Evolutionary conservation across 768 basidiomycete species (phyloP).

Genomic region (Tephrocybe sp.): DNA sequence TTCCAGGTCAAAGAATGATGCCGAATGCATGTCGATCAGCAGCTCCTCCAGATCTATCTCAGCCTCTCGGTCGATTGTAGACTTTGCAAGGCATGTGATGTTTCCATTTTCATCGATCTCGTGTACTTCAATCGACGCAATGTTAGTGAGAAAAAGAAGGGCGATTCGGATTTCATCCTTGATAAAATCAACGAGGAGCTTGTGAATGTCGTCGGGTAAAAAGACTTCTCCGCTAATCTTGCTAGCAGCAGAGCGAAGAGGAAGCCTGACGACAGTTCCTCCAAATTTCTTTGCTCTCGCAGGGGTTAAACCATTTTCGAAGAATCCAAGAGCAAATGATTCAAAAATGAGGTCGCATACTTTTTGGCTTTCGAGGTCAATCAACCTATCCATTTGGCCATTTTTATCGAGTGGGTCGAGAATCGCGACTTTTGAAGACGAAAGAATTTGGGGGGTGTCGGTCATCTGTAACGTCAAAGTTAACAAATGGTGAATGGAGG

Average conservation of each 20-base stretch:
- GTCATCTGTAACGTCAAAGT: constrained; percentile 37
- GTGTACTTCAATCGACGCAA: constrained; percentile 37
- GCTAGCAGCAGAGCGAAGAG: constrained; percentile 33
- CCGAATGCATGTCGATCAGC: constrained; percentile 3
- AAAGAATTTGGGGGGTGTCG: constrained; percentile 48
- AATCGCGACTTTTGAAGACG: constrained; percentile 33
- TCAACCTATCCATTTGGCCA: constrained; percentile 26
- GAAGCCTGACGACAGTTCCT: constrained; percentile 46
- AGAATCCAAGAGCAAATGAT: constrained; percentile 20
- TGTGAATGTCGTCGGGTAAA: constrained; percentile 26
- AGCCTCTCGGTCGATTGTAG: constrained; percentile 13
- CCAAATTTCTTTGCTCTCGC: constrained; percentile 15
- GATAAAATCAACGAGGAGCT: constrained; percentile 40
- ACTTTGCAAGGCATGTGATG: constrained; percentile 12
- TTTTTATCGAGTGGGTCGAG: constrained; percentile 38
- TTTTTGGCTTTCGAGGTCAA: constrained; percentile 23
- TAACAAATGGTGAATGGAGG: not conserved
- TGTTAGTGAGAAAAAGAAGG: constrained; percentile 39
- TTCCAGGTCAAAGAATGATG: constrained; percentile 16
- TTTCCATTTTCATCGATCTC: constrained; percentile 30
- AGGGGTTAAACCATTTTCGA: not conserved
- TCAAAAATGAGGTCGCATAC: constrained; percentile 33
- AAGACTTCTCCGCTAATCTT: constrained; percentile 33
- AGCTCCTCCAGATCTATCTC: not conserved
- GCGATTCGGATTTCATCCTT: constrained; percentile 35